Evolutionary conservation across 164 flowering plant genomes (phyloP).

Genomic region (Buxus sempervirens): DNA sequence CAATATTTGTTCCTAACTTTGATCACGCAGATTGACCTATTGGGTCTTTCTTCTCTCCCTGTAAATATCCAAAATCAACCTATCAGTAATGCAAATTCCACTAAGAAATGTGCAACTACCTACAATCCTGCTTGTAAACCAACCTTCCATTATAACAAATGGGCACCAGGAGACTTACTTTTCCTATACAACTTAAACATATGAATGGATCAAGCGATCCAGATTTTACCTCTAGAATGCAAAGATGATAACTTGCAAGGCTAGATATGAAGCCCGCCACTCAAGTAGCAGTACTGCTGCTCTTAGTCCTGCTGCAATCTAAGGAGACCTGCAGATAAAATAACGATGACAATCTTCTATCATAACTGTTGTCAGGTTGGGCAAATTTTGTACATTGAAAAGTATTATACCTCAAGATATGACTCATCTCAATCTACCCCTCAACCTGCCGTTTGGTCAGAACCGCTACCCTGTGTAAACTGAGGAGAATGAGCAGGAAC

Average conservation of each 20-base stretch:
- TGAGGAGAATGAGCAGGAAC: constrained; percentile 82
- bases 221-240: constrained; percentile 83
- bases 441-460: constrained; percentile 90
- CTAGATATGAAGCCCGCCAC: constrained; percentile 94
- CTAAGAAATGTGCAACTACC: too few relatives aligned
- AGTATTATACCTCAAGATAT: constrained; percentile 26
- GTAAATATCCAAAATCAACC: too few relatives aligned
- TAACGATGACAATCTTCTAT: background rate
- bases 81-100: too few relatives aligned
- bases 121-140: too few relatives aligned
- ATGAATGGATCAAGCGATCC: background rate
- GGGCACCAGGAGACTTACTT: too few relatives aligned
- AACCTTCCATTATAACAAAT: too few relatives aligned
- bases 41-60: too few relatives aligned
- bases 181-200: too few relatives aligned
- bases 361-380: background rate
- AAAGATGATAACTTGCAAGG: constrained; percentile 88
- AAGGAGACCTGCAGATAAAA: constrained; percentile 52
- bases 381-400: background rate
- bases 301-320: constrained; percentile 98
- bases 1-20: too few relatives aligned
- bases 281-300: constrained; percentile 83
- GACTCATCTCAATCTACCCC: constrained; percentile 50
- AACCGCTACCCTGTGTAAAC: constrained; percentile 74
- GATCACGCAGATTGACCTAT: too few relatives aligned